Base-by-base conservation (phyloP, 2,329 filamentous ascomycete species). In the Remersonia thermophila region DNA sequence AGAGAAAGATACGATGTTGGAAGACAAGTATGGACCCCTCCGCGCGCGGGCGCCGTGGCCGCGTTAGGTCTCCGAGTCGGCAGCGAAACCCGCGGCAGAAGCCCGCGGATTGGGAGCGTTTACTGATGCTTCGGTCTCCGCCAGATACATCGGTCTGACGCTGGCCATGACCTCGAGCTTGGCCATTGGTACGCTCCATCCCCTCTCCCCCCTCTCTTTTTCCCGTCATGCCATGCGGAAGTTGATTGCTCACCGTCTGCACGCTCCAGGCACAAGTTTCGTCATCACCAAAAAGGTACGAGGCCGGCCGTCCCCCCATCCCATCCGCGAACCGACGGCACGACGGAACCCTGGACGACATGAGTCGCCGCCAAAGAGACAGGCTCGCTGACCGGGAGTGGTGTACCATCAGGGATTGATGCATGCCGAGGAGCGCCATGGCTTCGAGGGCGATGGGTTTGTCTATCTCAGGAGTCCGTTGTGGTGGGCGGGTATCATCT, bases 261-360 rank as follows among this genome's bases (percentile, higher is more conserved):
- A 12, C 27, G 40, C 29, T 40, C 30, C 50, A 91, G 85, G 86
- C 55, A 86, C 84, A 35, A 94, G 87, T 71, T 98, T 98, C 60
- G 89, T 98, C 49, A 95, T 98, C 53, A 98, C 93, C 32, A 98
- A 98, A 66, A 96, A 95, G 73, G 83, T 91, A 65, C 58, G 62
- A 56, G 41, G 34, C 13, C 36, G 37, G 28, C 27, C 17, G 34
- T 33, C 32, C 30, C 34, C 25, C 32, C 30, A 15, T 31, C 27
- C n/a, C 27, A 23, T 23, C n/a, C n/a, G 33, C 33, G 32, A 37
- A 35, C 16, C 15, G 13, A n/a, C n/a, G n/a, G n/a, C n/a, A n/a
- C n/a, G n/a, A n/a, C n/a, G n/a, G n/a, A 38, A 17, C 30, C 11
- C 32, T 23, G 20, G 20, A 23, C 20, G n/a, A n/a, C n/a, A n/a